Evolutionary conservation across 176 grass and related monocot genomes (phyloP), one percentile per base, ranked within the genome.

Genomic region (Ananas comosus): DNA sequence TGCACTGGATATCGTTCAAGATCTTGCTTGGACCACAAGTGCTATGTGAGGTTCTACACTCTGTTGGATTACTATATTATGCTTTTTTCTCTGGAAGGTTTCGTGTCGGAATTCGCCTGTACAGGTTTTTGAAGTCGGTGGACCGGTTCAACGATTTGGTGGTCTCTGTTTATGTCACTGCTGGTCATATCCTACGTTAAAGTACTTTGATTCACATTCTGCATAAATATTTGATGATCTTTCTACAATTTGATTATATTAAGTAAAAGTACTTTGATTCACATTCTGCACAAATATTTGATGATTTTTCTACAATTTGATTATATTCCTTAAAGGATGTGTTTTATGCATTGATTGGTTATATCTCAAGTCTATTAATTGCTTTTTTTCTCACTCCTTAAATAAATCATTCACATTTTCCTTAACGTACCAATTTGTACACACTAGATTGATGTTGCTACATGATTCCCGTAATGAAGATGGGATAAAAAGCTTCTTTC

Each of bases 361-460:
- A 42, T 42, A 42, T 42, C 11, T 71, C n/a, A 13, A 9, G 59
- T 71, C 17, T 17, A 63, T 51, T 51, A 27, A 67, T 9, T 0
- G 18, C 23, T 49, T 57, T 17, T 17, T 17, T 57, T 17, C 0
- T 17, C 53, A 13, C 53, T 57, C 53, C 1, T 14, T 4, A 57
- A 57, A 17, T 57, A 57, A 57, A 17, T 42, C 33, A 6, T 42
- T 42, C 33, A 51, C 67, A 63, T 51, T 81, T 65, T 79, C 76
- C 81, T 93, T 81, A 78, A 81, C 69, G 0, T 21, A 27, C 42
- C 82, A 10, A 58, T 42, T 47, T 50, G 42, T 80, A 90, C 89
- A 90, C 86, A 85, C 84, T 83, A 92, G 84, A 85, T 87, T 92
- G 76, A 88, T 97, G 93, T 54, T 97, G 64, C 79, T 90, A 78